phyloP scores from a whole-genome alignment of 2,329 filamentous ascomycete genomes.

The Colletotrichum gloeosporioides region DNA sequence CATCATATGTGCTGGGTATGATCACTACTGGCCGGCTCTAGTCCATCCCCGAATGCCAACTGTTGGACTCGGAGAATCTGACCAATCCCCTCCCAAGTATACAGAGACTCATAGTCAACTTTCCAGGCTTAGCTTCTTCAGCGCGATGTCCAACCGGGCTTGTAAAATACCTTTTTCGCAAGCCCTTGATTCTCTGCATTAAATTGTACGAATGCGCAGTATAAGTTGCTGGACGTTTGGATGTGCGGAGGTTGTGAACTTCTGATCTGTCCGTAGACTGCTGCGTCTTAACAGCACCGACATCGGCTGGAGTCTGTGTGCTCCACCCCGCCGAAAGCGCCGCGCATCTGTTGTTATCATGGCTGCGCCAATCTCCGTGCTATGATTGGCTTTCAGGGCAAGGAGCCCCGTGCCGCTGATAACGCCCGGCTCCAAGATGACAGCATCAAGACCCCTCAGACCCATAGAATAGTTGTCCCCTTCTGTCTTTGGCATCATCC shows the following conservation, averaged over 20 bases:
- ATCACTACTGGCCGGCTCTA: not conserved
- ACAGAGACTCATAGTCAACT: not conserved
- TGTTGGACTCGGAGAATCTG: not conserved
- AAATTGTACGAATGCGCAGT: not conserved
- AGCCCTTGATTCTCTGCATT: not conserved
- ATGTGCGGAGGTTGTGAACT: not conserved
- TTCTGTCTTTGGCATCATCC: not conserved
- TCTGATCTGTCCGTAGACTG: not conserved
- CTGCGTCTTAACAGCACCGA: not conserved
- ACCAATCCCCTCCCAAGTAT: not conserved
- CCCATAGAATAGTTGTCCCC: not conserved
- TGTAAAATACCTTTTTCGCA: not conserved
- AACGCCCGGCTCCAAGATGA: not conserved
- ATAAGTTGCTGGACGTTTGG: not conserved
- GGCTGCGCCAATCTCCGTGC: not conserved
- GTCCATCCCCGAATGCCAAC: not conserved
- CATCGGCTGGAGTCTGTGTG: not conserved
- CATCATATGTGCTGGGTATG: not conserved
- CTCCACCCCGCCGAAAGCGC: not conserved
- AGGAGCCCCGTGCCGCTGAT: not conserved
- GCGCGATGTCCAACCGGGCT: accelerated
- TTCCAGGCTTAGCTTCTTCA: not conserved
- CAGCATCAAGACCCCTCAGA: not conserved
- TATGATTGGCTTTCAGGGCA: not conserved
- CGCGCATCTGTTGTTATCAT: not conserved